Base-by-base conservation (phyloP, 2,329 filamentous ascomycete species). In the Alternaria gansuensis region DNA sequence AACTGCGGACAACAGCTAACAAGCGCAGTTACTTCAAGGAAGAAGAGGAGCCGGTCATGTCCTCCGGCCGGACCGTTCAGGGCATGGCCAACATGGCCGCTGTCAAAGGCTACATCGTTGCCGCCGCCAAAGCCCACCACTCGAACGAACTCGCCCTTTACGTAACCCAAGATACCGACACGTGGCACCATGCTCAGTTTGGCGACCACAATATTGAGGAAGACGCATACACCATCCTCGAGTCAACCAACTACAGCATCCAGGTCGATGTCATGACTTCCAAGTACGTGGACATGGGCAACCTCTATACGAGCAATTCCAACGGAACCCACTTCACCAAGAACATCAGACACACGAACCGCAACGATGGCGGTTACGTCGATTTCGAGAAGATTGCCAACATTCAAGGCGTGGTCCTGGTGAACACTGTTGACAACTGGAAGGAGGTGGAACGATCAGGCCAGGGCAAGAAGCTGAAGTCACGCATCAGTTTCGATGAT, bases 211-310 rank as follows among this genome's bases (percentile, higher is more conserved):
- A 93, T 70, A 85, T 92, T 62, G 90, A 97, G 75, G 87, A 94
- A 74, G 84, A 87, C 69, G 92, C 91, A 3, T 99, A 97, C 77
- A 99, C 95, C 0, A 86, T 99, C 46, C 84, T 99, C 39, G 94
- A 98, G 79, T 95, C 93, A 71, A 98, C 95, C 40, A 94, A 97
- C 74, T 97, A 99, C 82, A 97, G 94, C 81, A 93, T 99, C 68
- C 94, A 98, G 79, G 88, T 99, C 54, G 93, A 98, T 77, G 93
- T 98, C 63, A 89, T 94, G 85, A 92, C 90, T 1, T 84, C 83
- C 10, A 80, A 77, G 56, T 84, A 84, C 11, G 85, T 84, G 36
- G 86, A 90, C 0, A 94, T 97, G 86, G 96, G 95, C 33, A 88
- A 90, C 10, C 83, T 99, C 56, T 94, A 97, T 72, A 96, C 93